These are phyloP conservation scores for Metarhizium album DNA, from an alignment of 2,329 filamentous ascomycete species.

Conservation along the genomic window DNA sequence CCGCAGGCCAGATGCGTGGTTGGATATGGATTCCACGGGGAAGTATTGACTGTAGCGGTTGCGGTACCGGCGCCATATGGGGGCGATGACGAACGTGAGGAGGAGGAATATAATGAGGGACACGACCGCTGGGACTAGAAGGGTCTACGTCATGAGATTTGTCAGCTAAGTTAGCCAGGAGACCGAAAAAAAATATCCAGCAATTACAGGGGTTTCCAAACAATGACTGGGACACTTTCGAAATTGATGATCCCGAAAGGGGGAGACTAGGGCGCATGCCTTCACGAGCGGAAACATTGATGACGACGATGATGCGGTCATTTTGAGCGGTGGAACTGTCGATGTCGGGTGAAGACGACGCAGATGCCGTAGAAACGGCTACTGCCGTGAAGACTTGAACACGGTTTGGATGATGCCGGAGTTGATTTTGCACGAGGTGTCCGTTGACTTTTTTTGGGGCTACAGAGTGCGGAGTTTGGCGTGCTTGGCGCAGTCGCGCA, in stretches of 20 bases:
- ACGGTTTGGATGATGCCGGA: neutral
- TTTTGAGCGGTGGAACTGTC: neutral
- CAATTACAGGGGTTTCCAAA: neutral
- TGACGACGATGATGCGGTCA: slow-evolving; percentile 3
- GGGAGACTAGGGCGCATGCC: slow-evolving; percentile 12
- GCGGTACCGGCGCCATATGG: slow-evolving; percentile 59
- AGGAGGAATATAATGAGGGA: slow-evolving; percentile 59
- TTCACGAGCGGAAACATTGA: slow-evolving; percentile 22
- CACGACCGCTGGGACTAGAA: slow-evolving; percentile 60
- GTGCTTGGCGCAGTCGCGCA: neutral
- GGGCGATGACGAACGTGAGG: slow-evolving; percentile 53
- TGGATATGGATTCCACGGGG: slow-evolving; percentile 53
- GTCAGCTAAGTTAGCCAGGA: neutral
- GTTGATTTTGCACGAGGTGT: neutral
- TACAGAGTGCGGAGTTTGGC: neutral
- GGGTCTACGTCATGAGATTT: slow-evolving; percentile 39
- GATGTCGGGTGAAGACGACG: neutral
- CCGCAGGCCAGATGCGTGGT: slow-evolving; percentile 43
- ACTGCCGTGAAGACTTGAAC: neutral
- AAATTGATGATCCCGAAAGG: neutral
- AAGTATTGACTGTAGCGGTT: slow-evolving; percentile 65
- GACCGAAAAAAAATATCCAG: neutral
- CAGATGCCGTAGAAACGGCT: neutral
- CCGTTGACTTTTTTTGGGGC: too few species aligned
- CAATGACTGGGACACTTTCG: slow-evolving; percentile 2